Conservation (phyloP, 164 flowering plant genomes). For the Magnolia sinica region DNA sequence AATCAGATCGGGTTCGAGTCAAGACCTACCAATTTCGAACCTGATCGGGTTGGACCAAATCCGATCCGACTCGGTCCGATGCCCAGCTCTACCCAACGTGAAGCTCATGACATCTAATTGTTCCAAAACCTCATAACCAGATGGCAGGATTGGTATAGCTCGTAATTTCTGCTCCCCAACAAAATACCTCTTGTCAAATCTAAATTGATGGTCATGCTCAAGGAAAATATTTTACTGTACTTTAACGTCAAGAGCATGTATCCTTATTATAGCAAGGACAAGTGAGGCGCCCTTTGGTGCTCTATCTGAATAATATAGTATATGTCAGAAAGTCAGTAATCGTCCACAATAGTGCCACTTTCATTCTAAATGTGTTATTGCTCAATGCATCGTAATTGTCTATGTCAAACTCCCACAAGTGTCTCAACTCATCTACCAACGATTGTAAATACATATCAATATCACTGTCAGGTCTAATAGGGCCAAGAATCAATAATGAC, state of each 20-base stretch:
- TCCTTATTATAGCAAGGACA: conserved; percentile 17
- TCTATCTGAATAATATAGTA: conserved; percentile 21
- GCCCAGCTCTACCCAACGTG: no score
- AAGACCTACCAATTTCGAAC: no score
- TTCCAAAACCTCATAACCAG: no score
- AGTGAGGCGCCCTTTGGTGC: conserved; percentile 10
- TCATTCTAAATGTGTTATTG: conserved; percentile 5
- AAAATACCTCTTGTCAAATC: not conserved
- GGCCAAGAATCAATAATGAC: conserved; percentile 22
- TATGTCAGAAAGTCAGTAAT: conserved; percentile 31
- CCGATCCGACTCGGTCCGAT: no score
- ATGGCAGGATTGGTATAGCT: no score
- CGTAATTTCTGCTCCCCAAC: no score
- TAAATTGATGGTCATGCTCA: not conserved
- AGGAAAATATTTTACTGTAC: conserved; percentile 1
- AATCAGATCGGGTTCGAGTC: no score
- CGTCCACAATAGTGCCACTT: conserved; percentile 20
- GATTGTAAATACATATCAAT: not conserved
- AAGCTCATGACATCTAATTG: no score
- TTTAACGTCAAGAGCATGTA: not conserved
- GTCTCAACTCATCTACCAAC: no score
- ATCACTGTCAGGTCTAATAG: conserved; percentile 2
- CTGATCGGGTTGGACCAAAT: no score
- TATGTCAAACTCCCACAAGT: not conserved
- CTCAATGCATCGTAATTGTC: conserved; percentile 11